These are phyloP conservation scores for Serendipita sp. DNA, from an alignment of 768 basidiomycete genomes.

Conservation along the genomic window DNA sequence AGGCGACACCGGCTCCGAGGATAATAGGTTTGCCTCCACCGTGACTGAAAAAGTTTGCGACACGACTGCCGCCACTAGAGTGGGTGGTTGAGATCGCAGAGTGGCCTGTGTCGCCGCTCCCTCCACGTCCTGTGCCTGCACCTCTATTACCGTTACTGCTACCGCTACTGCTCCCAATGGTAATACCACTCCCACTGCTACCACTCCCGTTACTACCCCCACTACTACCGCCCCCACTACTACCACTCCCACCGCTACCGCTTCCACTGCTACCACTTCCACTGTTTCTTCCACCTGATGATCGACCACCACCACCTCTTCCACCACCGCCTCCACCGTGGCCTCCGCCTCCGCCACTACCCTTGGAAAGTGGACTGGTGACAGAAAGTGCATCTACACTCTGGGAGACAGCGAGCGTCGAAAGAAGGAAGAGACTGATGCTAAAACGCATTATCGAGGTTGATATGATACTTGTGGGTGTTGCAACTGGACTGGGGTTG, in stretches of 20 bases:
- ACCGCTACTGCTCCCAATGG: background rate
- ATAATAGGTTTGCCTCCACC: slow-evolving; percentile 19
- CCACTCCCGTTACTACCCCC: background rate
- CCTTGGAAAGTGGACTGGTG: background rate
- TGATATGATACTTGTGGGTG: no score
- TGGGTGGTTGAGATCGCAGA: background rate
- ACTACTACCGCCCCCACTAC: background rate
- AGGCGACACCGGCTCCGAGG: slow-evolving; percentile 28
- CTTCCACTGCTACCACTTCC: background rate
- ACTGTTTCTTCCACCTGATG: background rate
- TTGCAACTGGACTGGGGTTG: no score
- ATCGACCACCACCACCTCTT: background rate
- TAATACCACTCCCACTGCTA: background rate
- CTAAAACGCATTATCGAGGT: no score
- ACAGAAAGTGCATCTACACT: background rate
- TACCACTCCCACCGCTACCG: background rate
- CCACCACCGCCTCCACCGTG: background rate
- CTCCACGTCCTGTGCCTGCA: slow-evolving; percentile 15
- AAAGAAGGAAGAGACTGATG: no score
- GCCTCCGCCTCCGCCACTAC: background rate
- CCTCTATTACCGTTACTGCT: background rate
- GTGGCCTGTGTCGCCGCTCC: slow-evolving; percentile 4
- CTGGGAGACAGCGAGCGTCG: background rate
- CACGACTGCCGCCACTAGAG: background rate
- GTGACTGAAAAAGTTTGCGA: slow-evolving; percentile 16